Percentiles rank a stretch among this genome's conserved stretches.
phyloP scores from a whole-genome alignment of 352 stramenopile species.

The Globisporangium nagaii region DNA sequence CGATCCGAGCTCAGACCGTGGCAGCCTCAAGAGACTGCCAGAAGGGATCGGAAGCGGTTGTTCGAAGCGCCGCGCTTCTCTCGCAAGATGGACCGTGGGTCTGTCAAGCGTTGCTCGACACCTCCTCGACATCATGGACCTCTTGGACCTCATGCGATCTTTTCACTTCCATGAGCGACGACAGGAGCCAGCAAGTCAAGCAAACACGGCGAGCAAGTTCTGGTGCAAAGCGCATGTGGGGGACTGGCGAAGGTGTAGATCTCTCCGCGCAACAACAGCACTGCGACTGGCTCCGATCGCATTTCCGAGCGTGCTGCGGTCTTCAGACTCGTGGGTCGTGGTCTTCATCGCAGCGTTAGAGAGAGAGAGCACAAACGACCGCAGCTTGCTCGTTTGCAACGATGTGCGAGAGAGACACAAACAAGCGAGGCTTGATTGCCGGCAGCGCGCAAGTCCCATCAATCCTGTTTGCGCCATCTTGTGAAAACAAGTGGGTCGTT shows the following conservation, averaged over 20 bases:
- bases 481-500: too few relatives aligned
- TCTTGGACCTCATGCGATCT: neutral
- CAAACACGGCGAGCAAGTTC: too few relatives aligned
- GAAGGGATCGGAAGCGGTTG: too few relatives aligned
- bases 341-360: neutral
- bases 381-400: neutral
- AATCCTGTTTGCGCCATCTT: neutral
- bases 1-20: too few relatives aligned
- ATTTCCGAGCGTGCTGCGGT: neutral
- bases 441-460: neutral
- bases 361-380: neutral
- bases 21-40: too few relatives aligned
- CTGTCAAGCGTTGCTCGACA: neutral
- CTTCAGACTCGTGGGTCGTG: neutral
- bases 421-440: neutral
- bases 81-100: neutral
- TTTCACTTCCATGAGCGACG: neutral
- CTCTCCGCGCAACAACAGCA: too few relatives aligned
- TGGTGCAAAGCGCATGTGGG: too few relatives aligned
- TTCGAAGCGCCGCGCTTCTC: too few relatives aligned
- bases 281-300: too few relatives aligned
- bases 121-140: neutral
- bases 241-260: too few relatives aligned
- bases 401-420: neutral
- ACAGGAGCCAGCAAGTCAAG: neutral